Evolutionary conservation across 2,329 filamentous ascomycete genomes (phyloP).

Genomic region (Fusarium tanahbumbuense): DNA sequence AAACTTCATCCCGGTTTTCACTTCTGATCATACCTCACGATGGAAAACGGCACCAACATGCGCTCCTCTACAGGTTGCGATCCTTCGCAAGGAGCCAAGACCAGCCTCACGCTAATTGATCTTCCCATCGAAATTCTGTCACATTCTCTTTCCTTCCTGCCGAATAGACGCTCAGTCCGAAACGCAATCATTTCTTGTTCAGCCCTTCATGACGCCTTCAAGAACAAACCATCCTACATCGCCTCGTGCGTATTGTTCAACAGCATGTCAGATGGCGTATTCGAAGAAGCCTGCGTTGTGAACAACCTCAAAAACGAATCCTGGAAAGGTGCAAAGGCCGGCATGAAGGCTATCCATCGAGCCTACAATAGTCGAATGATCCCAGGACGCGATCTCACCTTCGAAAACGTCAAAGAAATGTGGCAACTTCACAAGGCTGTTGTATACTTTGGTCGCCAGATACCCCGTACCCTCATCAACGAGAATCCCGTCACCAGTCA

Average conservation of each 20-base stretch:
- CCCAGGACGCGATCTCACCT: not conserved
- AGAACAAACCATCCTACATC: not conserved
- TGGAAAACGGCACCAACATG: not conserved
- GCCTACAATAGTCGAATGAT: constrained; percentile 1
- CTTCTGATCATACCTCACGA: not conserved
- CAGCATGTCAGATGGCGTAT: constrained; percentile 22
- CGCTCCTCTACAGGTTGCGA: not conserved
- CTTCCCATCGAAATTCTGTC: constrained; percentile 10
- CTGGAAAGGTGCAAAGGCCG: constrained; percentile 8
- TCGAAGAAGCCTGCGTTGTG: not conserved
- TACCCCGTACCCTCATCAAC: not conserved
- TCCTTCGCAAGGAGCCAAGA: not conserved
- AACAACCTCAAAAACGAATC: not conserved
- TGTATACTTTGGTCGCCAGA: constrained; percentile 4
- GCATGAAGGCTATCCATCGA: not conserved
- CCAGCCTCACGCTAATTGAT: not conserved
- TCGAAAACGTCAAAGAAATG: constrained; percentile 1
- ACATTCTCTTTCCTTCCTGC: constrained; percentile 8
- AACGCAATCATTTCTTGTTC: not conserved
- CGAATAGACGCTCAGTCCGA: constrained; percentile 1
- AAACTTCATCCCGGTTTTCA: too few species aligned
- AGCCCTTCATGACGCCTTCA: constrained; percentile 10
- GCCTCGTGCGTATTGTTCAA: constrained; percentile 13
- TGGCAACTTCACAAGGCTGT: constrained; percentile 14
- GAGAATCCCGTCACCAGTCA: not conserved